Conservation (phyloP, 352 stramenopile genomes). For the Phytophthora capsici region DNA sequence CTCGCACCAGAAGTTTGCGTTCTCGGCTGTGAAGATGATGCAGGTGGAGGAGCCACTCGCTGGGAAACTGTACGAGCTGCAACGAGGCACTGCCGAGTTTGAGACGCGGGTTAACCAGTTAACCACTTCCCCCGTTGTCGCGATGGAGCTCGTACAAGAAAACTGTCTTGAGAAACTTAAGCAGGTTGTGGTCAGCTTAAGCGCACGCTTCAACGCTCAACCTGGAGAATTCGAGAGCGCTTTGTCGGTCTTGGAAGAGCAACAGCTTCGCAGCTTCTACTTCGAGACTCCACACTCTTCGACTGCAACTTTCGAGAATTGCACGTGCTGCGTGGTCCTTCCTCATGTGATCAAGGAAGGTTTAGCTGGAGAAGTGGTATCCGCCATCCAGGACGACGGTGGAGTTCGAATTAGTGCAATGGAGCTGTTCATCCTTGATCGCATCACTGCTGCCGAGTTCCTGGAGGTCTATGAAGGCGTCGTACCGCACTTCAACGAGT, state of each 20-base stretch:
- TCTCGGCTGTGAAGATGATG: constrained; percentile 86
- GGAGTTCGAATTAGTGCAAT: constrained; percentile 88
- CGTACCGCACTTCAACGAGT: constrained; percentile 91
- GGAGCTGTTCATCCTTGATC: constrained; percentile 90
- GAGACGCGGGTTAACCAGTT: constrained; percentile 47
- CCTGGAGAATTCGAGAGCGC: constrained; percentile 58
- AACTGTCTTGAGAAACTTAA: constrained; percentile 76
- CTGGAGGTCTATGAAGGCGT: constrained; percentile 92
- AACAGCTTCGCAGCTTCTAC: constrained; percentile 69
- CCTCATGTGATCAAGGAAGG: constrained; percentile 93
- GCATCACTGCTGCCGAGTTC: constrained; percentile 90
- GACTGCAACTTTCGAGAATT: constrained; percentile 88
- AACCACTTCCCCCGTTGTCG: constrained; percentile 48
- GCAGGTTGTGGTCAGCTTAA: constrained; percentile 52
- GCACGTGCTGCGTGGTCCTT: constrained; percentile 93
- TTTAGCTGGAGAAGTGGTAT: constrained; percentile 80
- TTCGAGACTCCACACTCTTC: constrained; percentile 56
- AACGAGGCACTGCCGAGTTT: constrained; percentile 43
- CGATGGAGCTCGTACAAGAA: constrained; percentile 78
- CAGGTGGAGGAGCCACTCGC: constrained; percentile 51
- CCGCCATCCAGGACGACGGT: constrained; percentile 69
- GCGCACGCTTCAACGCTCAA: constrained; percentile 49
- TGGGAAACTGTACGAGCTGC: constrained; percentile 62
- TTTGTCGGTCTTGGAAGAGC: constrained; percentile 55
- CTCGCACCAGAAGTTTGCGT: constrained; percentile 68